phyloP scores from a whole-genome alignment of 1,284 basidiomycete genomes.

The Earliella scabrosa region DNA sequence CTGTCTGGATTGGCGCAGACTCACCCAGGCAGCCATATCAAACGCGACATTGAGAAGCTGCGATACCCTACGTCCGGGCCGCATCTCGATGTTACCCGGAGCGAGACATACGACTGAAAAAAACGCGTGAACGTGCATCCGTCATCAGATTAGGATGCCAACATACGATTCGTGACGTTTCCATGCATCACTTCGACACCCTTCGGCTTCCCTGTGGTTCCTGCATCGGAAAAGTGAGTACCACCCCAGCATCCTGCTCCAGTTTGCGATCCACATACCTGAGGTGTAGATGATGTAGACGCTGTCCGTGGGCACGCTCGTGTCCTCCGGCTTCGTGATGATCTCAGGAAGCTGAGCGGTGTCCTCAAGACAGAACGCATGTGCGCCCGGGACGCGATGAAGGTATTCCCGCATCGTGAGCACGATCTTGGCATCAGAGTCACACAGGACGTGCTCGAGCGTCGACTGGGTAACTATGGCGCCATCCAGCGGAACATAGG shows the following conservation, averaged over 20 bases:
- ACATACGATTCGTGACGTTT: constrained; percentile 61
- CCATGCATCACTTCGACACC: constrained; percentile 61
- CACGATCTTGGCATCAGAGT: constrained; percentile 49
- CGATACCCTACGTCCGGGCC: constrained; percentile 55
- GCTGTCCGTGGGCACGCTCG: constrained; percentile 46
- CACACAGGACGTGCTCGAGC: constrained; percentile 53
- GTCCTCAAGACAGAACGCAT: constrained; percentile 49
- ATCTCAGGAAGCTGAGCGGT: constrained; percentile 34
- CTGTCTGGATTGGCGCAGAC: neutral
- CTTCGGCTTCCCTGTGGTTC: constrained; percentile 62
- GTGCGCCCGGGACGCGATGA: constrained; percentile 40
- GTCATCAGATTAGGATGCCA: neutral
- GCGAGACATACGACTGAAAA: constrained; percentile 52
- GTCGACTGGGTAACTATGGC: constrained; percentile 59
- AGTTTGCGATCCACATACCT: constrained; percentile 41
- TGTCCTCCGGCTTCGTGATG: constrained; percentile 41
- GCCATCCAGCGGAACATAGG: constrained; percentile 62
- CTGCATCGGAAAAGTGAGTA: constrained; percentile 33
- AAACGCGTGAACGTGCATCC: too few relatives aligned
- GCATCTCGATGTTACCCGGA: constrained; percentile 61
- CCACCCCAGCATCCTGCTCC: neutral
- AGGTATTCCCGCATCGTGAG: constrained; percentile 51
- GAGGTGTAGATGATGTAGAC: constrained; percentile 67
- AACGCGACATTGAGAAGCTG: constrained; percentile 65
- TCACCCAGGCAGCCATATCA: constrained; percentile 66